Base-by-base conservation (phyloP, 2,329 filamentous ascomycete genomes). In the Verticillium tricorpus region DNA sequence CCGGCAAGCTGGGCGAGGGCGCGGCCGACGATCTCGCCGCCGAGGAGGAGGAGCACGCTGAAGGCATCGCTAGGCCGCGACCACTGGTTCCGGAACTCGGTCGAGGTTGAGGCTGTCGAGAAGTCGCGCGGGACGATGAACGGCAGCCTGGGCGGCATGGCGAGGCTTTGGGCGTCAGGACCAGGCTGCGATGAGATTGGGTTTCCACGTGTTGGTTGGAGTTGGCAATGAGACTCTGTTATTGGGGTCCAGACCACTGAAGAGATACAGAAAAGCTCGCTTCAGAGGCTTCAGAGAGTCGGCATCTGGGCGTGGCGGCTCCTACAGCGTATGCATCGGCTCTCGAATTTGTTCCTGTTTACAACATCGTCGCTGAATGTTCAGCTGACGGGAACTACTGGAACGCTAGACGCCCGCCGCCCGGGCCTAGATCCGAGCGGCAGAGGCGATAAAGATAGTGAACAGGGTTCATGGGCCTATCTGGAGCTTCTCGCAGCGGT, bases 41-140 rank as follows among this genome's bases (percentile, higher is more conserved):
- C 74, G 28, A 76, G 65, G 25, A 76, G 65, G 11, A 77, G 69
- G 4, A 76, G 68, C 5, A 76, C 64, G 32, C 67, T 67, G 57
- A 74, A 70, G 35, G 70, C 63, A 59, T 70, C 65, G 56, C 40
- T 25, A 5, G 63, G 64, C 14, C 58, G 58, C 15, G 8, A 37
- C 63, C 60, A 68, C 59, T 65, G 62, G 34, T 52, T 19, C 19
- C 45, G n/a, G 9, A 59, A 19, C n/a, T 12, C 58, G 32, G 34
- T 35, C 58, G 31, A 54, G 31, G 55, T 22, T 19, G 59, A 34
- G n/a, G n/a, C 19, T 45, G 54, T 56, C 37, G 59, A 56, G 35
- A 58, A n/a, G 60, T 39, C 60, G 45, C 45, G 45, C 45, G 45
- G 11, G 7, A 19, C 19, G 19, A 25, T 25, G 1, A 25, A 12